Base-by-base conservation (phyloP, 2,329 filamentous ascomycete species). In the Fusarium brevicatenulatum region DNA sequence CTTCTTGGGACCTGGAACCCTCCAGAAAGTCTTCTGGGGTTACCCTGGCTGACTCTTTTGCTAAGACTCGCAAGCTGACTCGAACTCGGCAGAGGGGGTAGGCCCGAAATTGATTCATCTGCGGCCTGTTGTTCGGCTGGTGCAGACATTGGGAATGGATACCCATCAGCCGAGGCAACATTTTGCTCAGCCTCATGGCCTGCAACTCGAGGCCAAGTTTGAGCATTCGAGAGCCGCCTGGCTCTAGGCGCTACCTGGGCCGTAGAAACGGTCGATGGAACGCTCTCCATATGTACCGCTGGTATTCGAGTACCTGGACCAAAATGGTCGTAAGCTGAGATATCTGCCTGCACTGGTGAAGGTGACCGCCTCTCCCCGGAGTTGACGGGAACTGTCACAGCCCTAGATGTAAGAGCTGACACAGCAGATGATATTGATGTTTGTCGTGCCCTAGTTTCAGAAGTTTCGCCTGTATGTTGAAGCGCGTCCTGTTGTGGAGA, bases 201-300 rank as follows among this genome's bases (percentile, higher is more conserved):
- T 19, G 79, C 78, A 25, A 73, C 78, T 23, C 80, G 81, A 30
- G 87, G 86, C 87, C 87, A 89, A 13, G 86, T 88, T 70, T 79
- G 80, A 18, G 78, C 74, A 62, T 81, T 83, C 23, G 81, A 82
- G 34, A 81, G 52, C 23, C 80, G 78, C 68, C 76, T 80, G 40
- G 60, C 64, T 63, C 68, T 71, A 37, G 77, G 60, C 55, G 71
- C 77, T 10, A 65, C 15, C n/a, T 63, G 68, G 21, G 53, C 36
- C 21, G 77, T 42, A 58, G 79, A 57, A 57, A 75, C 68, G 34
- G 76, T 61, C n/a, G 78, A 66, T 15, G 77, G 71, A 5, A 57
- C 30, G 34, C 80, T 80, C 15, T 82, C 76, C 37, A 82, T 59
- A 54, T 79, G 79, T 21, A 81, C 73, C 19, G 30, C 73, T 68